These are phyloP conservation scores for Raphanus sativus DNA, from an alignment of 345 rosid species.

Conservation along the genomic window DNA sequence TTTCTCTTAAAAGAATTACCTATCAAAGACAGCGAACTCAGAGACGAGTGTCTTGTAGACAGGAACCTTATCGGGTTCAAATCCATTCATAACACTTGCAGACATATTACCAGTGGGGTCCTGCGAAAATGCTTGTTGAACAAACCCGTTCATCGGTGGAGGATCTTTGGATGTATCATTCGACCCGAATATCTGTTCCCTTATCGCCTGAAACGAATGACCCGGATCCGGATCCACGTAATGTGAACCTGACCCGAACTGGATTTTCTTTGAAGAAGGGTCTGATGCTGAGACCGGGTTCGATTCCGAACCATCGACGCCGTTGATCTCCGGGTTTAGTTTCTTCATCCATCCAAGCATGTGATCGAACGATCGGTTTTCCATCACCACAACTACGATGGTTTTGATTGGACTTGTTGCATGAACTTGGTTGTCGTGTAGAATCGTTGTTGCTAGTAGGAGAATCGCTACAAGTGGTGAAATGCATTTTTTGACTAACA, in stretches of 20 bases:
- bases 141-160: constrained; percentile 88
- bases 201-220: constrained; percentile 88
- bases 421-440: constrained; percentile 21
- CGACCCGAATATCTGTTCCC: constrained; percentile 87
- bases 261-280: constrained; percentile 46
- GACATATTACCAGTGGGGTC: constrained; percentile 60
- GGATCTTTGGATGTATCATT: constrained; percentile 57
- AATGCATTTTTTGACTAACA: constrained; percentile 12
- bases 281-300: constrained; percentile 54
- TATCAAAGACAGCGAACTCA: constrained; percentile 81
- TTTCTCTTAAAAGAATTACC: constrained; percentile 40
- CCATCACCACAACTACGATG: constrained; percentile 82
- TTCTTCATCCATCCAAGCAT: constrained; percentile 99
- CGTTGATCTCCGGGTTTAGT: constrained; percentile 79
- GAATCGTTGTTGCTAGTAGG: constrained; percentile 17
- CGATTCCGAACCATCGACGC: constrained; percentile 68
- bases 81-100: constrained; percentile 74
- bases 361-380: constrained; percentile 92
- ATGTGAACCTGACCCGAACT: constrained; percentile 55
- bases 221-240: constrained; percentile 96
- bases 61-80: constrained; percentile 62
- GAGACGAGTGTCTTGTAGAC: constrained; percentile 83
- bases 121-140: constrained; percentile 72
- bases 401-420: constrained; percentile 58
- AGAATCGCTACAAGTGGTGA: constrained; percentile 9